These are phyloP conservation scores for Pestalotiopsis sp. DNA, from an alignment of 2,329 filamentous ascomycete species.

Conservation along the genomic window DNA sequence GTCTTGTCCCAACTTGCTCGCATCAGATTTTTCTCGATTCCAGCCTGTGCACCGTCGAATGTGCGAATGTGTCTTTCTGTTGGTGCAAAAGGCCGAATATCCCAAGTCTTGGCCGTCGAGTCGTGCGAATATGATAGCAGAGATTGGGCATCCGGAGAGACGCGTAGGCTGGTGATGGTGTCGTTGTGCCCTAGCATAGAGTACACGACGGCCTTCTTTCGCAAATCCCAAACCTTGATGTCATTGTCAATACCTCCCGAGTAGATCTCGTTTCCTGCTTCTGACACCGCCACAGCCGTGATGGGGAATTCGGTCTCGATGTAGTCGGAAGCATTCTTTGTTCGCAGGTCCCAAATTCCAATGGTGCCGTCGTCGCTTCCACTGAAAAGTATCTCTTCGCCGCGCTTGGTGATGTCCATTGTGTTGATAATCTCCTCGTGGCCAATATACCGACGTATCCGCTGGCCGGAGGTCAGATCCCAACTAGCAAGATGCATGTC, in stretches of 20 bases:
- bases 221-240: constrained; percentile 94
- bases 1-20: constrained; percentile 86
- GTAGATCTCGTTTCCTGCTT: constrained; percentile 94
- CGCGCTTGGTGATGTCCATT: constrained; percentile 84
- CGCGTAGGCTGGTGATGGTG: constrained; percentile 83
- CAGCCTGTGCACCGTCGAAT: constrained; percentile 87
- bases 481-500: constrained; percentile 93
- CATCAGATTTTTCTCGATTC: constrained; percentile 89
- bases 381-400: constrained; percentile 87
- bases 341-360: constrained; percentile 92
- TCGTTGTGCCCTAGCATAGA: constrained; percentile 88
- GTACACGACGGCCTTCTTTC: constrained; percentile 88
- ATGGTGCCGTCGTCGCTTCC: constrained; percentile 93
- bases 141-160: constrained; percentile 92
- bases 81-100: constrained; percentile 92
- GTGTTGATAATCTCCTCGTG: constrained; percentile 97
- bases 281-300: constrained; percentile 87
- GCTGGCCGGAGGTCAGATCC: constrained; percentile 89
- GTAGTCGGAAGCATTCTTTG: constrained; percentile 85
- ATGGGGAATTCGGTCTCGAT: constrained; percentile 91
- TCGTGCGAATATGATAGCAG: constrained; percentile 93
- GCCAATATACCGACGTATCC: constrained; percentile 88
- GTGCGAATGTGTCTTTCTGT: constrained; percentile 82
- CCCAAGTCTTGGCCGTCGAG: constrained; percentile 92
- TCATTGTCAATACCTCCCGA: constrained; percentile 95